Percentiles rank a stretch among this genome's conserved stretches.
Evolutionary conservation across 352 stramenopile genomes (phyloP).

Genomic region (Phytopythium delawarense): DNA sequence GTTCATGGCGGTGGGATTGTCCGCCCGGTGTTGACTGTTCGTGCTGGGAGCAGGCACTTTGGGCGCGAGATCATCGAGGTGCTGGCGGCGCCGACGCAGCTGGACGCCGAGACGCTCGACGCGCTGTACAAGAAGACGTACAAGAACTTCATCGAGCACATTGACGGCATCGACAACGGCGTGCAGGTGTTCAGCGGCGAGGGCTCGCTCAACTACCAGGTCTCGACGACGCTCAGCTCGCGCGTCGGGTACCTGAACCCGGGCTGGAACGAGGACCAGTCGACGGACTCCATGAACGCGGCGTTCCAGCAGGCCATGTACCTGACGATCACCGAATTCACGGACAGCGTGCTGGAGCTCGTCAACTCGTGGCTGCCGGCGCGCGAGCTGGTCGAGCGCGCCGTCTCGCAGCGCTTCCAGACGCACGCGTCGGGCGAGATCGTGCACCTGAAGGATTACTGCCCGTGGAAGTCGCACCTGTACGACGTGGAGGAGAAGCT

Average conservation of each 20-base stretch:
- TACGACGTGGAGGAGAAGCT: constrained; percentile 95
- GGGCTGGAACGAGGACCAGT: constrained; percentile 94
- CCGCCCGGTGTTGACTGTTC: background rate
- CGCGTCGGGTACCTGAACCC: constrained; percentile 94
- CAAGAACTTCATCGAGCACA: constrained; percentile 96
- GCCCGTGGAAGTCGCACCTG: constrained; percentile 95
- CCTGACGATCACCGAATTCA: constrained; percentile 95
- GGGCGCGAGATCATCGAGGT: constrained; percentile 93
- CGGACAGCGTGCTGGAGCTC: constrained; percentile 87
- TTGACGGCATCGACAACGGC: constrained; percentile 99
- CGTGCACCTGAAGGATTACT: constrained; percentile 90
- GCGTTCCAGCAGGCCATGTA: constrained; percentile 95
- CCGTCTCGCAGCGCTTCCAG: constrained; percentile 82
- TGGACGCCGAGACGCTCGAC: constrained; percentile 76
- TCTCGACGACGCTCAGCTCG: constrained; percentile 73
- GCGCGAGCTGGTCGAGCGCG: constrained; percentile 90
- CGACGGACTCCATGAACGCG: constrained; percentile 68
- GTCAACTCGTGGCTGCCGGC: constrained; percentile 94
- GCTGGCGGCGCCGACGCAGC: constrained; percentile 34
- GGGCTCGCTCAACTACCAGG: constrained; percentile 62
- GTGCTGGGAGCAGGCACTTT: constrained; percentile 80
- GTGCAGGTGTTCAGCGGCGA: constrained; percentile 77
- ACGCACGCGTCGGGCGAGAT: constrained; percentile 93
- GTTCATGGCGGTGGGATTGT: background rate
- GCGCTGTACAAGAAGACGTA: constrained; percentile 92